A percentile compares a stretch with the other conserved stretches of the same genome.
These are phyloP conservation scores for Aschersonia sp. DNA, from an alignment of 2,329 filamentous ascomycete species.

Conservation along the genomic window DNA sequence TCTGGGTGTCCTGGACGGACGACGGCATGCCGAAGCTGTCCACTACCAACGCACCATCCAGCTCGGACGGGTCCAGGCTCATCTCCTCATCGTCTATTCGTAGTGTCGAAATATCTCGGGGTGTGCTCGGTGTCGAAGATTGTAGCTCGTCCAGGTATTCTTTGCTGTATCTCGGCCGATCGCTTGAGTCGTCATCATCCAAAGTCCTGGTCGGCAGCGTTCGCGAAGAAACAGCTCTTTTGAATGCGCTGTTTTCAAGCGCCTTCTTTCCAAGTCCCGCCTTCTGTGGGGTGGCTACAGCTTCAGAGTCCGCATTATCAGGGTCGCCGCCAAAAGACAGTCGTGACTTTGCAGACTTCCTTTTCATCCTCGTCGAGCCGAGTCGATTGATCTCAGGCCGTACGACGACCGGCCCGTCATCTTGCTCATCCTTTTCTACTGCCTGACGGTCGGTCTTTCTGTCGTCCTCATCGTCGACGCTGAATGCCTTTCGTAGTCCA, in stretches of 20 bases:
- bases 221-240: constrained; percentile 31
- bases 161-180: constrained; percentile 68
- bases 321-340: constrained; percentile 61
- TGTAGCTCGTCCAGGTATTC: constrained; percentile 78
- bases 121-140: constrained; percentile 71
- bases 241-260: constrained; percentile 51
- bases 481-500: constrained; percentile 40
- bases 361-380: constrained; percentile 46
- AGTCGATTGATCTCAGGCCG: constrained; percentile 32
- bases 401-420: constrained; percentile 31
- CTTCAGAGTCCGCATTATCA: constrained; percentile 27
- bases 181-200: constrained; percentile 41
- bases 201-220: constrained; percentile 36
- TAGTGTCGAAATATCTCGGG: constrained; percentile 41
- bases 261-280: constrained; percentile 48
- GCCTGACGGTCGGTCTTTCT: constrained; percentile 9
- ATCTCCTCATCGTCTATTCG: constrained; percentile 33
- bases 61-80: constrained; percentile 42
- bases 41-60: constrained; percentile 52
- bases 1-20: constrained; percentile 27
- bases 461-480: constrained; percentile 24
- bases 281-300: constrained; percentile 50
- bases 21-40: constrained; percentile 22
- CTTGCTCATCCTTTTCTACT: constrained; percentile 24
- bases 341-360: constrained; percentile 40